phyloP scores from a whole-genome alignment of 352 stramenopile species.

The Phytophthora palmivora region DNA sequence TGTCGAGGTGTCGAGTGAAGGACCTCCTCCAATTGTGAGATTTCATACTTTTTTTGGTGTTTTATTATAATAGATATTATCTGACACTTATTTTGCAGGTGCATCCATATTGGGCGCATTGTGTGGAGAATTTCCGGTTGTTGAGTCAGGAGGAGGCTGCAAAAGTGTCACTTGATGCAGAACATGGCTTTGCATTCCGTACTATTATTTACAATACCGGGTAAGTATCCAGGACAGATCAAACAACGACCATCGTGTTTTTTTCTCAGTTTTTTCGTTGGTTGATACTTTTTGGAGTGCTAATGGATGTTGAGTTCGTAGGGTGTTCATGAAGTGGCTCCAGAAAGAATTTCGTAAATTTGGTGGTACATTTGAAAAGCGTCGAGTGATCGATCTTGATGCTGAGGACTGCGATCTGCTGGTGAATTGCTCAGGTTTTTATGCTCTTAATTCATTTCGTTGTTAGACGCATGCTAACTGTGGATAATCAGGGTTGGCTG shows the following conservation, averaged over 20 bases:
- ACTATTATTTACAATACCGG: conserved; percentile 71
- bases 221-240: no score
- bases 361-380: conserved; percentile 59
- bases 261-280: no score
- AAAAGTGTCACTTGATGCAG: conserved; percentile 39
- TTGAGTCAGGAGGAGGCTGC: conserved; percentile 46
- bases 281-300: neutral
- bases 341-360: conserved; percentile 49
- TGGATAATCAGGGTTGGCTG: conserved; percentile 37
- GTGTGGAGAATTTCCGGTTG: conserved; percentile 62
- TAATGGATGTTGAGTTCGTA: conserved; percentile 11
- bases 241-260: no score
- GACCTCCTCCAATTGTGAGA: conserved; percentile 41
- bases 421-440: conserved; percentile 75
- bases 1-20: conserved; percentile 50
- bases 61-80: neutral
- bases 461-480: neutral
- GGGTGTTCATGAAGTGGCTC: conserved; percentile 61
- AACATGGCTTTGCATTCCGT: conserved; percentile 59
- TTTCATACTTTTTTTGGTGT: no score
- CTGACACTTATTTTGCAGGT: neutral
- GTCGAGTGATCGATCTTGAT: conserved; percentile 39
- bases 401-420: conserved; percentile 58
- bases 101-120: conserved; percentile 59
- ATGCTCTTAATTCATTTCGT: no score